Percentiles rank a stretch among this genome's conserved stretches.
These are phyloP conservation scores for Fusarium continuum DNA, from an alignment of 2,329 filamentous ascomycete genomes.

Conservation along the genomic window DNA sequence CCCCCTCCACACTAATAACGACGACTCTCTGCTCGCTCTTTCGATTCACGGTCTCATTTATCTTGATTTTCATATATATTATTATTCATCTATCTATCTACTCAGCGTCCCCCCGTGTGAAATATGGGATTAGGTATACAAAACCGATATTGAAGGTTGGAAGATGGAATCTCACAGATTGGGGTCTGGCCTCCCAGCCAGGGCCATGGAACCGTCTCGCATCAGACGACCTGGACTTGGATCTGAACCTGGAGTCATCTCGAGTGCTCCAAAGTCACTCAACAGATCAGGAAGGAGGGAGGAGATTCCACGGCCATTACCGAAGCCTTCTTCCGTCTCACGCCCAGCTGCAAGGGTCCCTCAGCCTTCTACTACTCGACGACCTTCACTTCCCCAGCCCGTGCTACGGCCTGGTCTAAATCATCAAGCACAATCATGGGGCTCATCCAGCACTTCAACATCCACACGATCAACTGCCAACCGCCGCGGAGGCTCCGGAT, in stretches of 20 bases:
- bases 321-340: conserved; percentile 28
- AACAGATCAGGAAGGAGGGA: conserved; percentile 37
- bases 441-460: conserved; percentile 48
- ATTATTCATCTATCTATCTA: too few relatives aligned
- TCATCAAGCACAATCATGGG: conserved; percentile 56
- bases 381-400: conserved; percentile 41
- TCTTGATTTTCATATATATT: conserved; percentile 30
- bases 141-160: conserved; percentile 42
- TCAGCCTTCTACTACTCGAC: conserved; percentile 37
- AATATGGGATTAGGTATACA: conserved; percentile 35
- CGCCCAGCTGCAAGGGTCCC: conserved; percentile 35
- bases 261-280: conserved; percentile 38
- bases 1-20: conserved; percentile 44
- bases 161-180: conserved; percentile 56
- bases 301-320: conserved; percentile 27
- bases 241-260: conserved; percentile 30
- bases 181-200: conserved; percentile 53
- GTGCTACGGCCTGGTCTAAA: conserved; percentile 42
- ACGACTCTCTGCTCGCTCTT: conserved; percentile 36
- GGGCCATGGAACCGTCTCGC: conserved; percentile 51
- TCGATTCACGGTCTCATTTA: conserved; percentile 29
- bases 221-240: conserved; percentile 41
- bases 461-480: conserved; percentile 47
- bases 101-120: conserved; percentile 7
- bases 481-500: conserved; percentile 46